Evolutionary conservation across 2,329 filamentous ascomycete species (phyloP).

Genomic region (Colletotrichum sublineola): DNA sequence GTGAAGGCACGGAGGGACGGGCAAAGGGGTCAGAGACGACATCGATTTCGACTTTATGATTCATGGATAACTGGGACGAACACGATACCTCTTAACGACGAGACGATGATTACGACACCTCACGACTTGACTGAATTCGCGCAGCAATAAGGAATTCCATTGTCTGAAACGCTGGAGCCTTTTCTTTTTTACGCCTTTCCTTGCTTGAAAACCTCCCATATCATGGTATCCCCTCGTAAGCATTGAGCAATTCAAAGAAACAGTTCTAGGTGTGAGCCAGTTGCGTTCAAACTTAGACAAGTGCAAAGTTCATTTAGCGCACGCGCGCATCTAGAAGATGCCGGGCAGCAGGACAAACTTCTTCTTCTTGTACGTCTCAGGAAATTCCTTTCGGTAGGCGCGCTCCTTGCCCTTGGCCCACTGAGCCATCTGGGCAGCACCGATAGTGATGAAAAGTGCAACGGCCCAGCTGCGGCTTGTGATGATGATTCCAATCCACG

Average conservation of each 20-base stretch:
- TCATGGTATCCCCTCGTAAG: background rate
- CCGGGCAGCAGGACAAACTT: slow-evolving; percentile 85
- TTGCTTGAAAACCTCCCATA: background rate
- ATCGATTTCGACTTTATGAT: slow-evolving; percentile 50
- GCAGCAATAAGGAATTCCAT: slow-evolving; percentile 7
- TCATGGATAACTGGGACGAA: slow-evolving; percentile 2
- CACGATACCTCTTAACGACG: slow-evolving; percentile 42
- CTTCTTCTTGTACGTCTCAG: slow-evolving; percentile 96
- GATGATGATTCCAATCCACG: slow-evolving; percentile 87
- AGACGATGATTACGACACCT: slow-evolving; percentile 33
- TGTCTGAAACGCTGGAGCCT: background rate
- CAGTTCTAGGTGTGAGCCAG: background rate
- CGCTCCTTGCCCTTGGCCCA: slow-evolving; percentile 96
- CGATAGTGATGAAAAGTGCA: slow-evolving; percentile 80
- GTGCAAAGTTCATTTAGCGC: no score
- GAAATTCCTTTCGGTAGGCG: slow-evolving; percentile 90
- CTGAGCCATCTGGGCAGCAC: slow-evolving; percentile 81
- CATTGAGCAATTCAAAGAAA: background rate
- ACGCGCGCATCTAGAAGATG: slow-evolving; percentile 67
- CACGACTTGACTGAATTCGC: slow-evolving; percentile 13
- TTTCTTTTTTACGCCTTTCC: slow-evolving; percentile 24
- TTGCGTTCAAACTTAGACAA: background rate
- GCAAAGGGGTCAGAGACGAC: slow-evolving; percentile 56
- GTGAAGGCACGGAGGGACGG: slow-evolving; percentile 49
- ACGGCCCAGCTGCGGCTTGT: slow-evolving; percentile 85